A percentile compares a stretch with the other conserved stretches of the same genome.
These are phyloP conservation scores for Sherardia arvensis DNA, from an alignment of 257 asterid species.

Conservation along the genomic window DNA sequence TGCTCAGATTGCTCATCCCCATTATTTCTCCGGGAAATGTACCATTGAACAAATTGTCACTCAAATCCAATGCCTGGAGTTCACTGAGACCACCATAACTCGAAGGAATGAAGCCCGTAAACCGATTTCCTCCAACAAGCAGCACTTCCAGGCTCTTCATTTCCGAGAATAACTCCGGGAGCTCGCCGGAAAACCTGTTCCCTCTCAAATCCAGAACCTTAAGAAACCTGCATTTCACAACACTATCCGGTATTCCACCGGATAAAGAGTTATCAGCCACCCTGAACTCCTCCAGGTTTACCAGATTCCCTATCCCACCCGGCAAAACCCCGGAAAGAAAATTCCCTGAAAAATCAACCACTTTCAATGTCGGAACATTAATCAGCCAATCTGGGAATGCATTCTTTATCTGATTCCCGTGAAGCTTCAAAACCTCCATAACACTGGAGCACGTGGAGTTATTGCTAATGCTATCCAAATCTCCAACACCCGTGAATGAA, in stretches of 20 bases:
- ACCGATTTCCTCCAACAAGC: slow-evolving; percentile 49
- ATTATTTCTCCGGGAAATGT: slow-evolving; percentile 41
- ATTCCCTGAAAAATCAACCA: slow-evolving; percentile 61
- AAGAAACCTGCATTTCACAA: slow-evolving; percentile 31
- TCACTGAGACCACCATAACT: slow-evolving; percentile 33
- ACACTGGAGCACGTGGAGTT: slow-evolving; percentile 33
- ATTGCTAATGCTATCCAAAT: slow-evolving; percentile 16
- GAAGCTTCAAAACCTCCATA: slow-evolving; percentile 52
- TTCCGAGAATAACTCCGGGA: slow-evolving; percentile 49
- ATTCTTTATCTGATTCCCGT: slow-evolving; percentile 63
- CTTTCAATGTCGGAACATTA: slow-evolving; percentile 36
- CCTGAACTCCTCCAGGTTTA: slow-evolving; percentile 42
- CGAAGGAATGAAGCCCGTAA: slow-evolving; percentile 41
- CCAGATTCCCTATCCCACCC: slow-evolving; percentile 34
- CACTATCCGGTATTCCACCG: slow-evolving; percentile 38
- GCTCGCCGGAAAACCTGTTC: slow-evolving; percentile 36
- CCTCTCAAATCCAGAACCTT: slow-evolving; percentile 53
- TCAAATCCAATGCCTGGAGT: slow-evolving; percentile 51
- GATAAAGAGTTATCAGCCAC: slow-evolving; percentile 54
- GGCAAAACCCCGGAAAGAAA: slow-evolving; percentile 46
- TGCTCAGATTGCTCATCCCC: slow-evolving; percentile 53
- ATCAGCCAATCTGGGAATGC: slow-evolving; percentile 41
- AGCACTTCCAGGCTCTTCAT: slow-evolving; percentile 33
- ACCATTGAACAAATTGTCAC: slow-evolving; percentile 47
- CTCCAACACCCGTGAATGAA: slow-evolving; percentile 60